Base-by-base conservation (phyloP, 768 basidiomycete genomes). In the Russula earlei region DNA sequence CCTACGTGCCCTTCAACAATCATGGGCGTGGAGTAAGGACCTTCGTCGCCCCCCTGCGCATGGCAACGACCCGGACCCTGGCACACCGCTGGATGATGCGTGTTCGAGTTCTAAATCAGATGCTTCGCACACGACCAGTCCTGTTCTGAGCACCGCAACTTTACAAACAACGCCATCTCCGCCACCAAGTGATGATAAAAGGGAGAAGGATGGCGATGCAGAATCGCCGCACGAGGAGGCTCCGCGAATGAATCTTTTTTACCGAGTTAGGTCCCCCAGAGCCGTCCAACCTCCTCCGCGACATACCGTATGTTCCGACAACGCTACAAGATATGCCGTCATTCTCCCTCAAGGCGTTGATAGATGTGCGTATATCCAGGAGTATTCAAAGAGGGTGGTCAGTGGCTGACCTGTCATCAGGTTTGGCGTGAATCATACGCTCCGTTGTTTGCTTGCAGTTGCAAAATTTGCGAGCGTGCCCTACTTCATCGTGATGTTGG, bases 111-210 rank as follows among this genome's bases (percentile, higher is more conserved):
- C 74, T n/a, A 73, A 73, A 47, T 76, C 74, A 42, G 74, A 74
- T 48, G 75, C 72, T 8, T 83, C 81, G 5, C 81, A 83, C 20
- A 73, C 67, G 58, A 87, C 86, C 19, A 87, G 85, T 60, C 87
- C 86, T 0, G 85, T 87, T 4, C 65, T 87, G 25, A 86, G 84
- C 12, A 84, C 84, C 1, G 79, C 83, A 8, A 89, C 86, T 7
- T 64, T 88, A 29, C 82, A 83, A 59, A 89, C 86, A n/a, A 87
- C 86, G 7, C 86, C 86, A 0, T 85, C 83, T 2, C 86, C 86
- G 0, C 82, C 85, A 0, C 85, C 85, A 7, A 70, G 65, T 19
- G 64, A 67, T 40, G 68, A 68, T 52, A 71, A 71, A 56, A 69
- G 69, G 12, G 68, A 69, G 43, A 74, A 72, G 52, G 68, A 70